Evolutionary conservation across 225 moss, liverwort and hornwort genomes (phyloP), one percentile per base, ranked within the genome.

Genomic region (Marchantia polymorpha): DNA sequence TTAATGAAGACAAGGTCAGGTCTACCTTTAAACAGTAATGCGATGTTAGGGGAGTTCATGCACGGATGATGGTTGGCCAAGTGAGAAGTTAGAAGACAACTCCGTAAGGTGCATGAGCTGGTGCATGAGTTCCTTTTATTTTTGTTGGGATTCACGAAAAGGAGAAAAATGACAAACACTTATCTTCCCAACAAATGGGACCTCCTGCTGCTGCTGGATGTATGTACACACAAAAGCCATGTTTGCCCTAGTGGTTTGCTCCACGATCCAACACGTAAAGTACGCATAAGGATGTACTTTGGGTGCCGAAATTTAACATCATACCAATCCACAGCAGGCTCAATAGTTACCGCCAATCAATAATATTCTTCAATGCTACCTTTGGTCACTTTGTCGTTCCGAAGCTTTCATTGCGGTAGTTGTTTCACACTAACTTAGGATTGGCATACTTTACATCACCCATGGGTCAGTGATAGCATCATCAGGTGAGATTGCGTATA

Each of bases 221-320:
- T 47, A 47, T 47, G 70, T 9, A 70, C 70, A 5, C 31, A 70
- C 70, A 70, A 65, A 65, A 39, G 39, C 39, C 39, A 39, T 23
- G n/a, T 65, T 65, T 65, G 22, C 65, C 65, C 65, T 10, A 70
- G 70, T 70, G 70, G 70, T 70, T 70, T 48, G 70, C 70, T 70
- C 70, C 70, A 70, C 70, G 70, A 70, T 70, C 70, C 70, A 39
- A 70, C 70, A 70, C 70, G 70, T 70, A 47, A 70, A 39, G 70
- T 70, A 70, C 39, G 46, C 70, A 47, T 39, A 12, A 70, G 47
- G 46, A 70, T 49, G 70, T 70, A 47, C 70, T 47, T 65, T 27
- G 70, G 70, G 7, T 6, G 15, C 29, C 27, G 17, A 70, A 48
- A 56, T 56, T 56, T 56, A 56, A 65, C 22, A 65, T 23, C 65